Conservation (phyloP, 495 filamentous ascomycete species). For the Penicillium lividum region DNA sequence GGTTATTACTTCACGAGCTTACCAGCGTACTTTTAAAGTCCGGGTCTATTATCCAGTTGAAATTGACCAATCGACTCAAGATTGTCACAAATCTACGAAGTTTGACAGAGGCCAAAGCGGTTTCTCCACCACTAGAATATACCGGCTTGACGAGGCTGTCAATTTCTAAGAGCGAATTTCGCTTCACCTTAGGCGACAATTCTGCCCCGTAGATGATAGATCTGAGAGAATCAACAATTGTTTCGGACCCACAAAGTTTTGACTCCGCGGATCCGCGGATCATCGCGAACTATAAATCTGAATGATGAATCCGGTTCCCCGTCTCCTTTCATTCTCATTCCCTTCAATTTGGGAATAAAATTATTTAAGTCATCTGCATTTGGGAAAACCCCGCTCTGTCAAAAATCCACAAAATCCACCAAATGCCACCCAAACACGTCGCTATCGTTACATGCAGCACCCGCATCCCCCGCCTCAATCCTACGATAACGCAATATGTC, state of each 20-base stretch:
- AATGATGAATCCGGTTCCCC: not conserved
- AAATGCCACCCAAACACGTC: slow-evolving; percentile 26
- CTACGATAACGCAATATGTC: slow-evolving; percentile 31
- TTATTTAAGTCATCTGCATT: not conserved
- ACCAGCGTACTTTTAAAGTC: not conserved
- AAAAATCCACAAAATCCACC: not conserved
- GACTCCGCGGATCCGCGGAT: slow-evolving; percentile 5
- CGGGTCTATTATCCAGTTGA: not conserved
- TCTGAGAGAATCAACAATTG: not conserved
- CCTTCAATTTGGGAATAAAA: too few relatives aligned
- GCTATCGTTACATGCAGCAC: slow-evolving; percentile 34
- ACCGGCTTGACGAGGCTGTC: not conserved
- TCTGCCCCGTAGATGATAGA: not conserved
- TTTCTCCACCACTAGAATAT: not conserved
- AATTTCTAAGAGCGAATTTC: not conserved
- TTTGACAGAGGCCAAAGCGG: not conserved
- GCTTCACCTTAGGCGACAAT: not conserved
- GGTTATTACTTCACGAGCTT: not conserved
- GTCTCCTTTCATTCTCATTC: too few relatives aligned
- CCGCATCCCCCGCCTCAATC: slow-evolving; percentile 28
- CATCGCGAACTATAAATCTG: not conserved
- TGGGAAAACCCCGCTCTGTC: not conserved
- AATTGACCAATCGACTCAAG: not conserved
- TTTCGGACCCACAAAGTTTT: not conserved
- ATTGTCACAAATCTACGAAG: not conserved